Evolutionary conservation across 2,329 filamentous ascomycete species (phyloP).

Genomic region (Berkeleyomyces basicola): DNA sequence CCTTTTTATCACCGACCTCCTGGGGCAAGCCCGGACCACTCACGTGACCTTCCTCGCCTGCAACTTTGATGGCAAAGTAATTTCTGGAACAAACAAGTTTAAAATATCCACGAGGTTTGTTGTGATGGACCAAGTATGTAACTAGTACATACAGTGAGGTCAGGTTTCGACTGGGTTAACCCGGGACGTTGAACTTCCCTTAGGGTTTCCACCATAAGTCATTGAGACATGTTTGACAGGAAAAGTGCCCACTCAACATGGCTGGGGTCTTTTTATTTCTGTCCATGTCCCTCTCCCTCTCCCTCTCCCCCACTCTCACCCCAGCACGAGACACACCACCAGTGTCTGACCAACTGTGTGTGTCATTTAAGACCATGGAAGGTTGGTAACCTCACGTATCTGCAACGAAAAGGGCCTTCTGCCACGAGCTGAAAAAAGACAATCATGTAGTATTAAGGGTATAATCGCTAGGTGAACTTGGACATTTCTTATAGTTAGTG

Average conservation of each 20-base stretch:
- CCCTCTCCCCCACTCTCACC: background rate
- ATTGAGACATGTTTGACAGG: background rate
- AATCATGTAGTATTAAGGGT: background rate
- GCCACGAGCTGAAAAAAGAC: background rate
- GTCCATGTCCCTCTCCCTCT: background rate
- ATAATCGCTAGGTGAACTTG: background rate
- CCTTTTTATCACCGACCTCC: background rate
- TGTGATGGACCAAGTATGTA: background rate
- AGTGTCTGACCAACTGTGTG: background rate
- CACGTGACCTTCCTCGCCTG: background rate
- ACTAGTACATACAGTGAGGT: background rate
- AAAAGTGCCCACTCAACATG: background rate
- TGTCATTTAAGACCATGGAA: background rate
- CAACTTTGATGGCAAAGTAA: background rate
- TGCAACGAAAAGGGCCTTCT: background rate
- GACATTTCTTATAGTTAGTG: background rate
- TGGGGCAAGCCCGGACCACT: background rate
- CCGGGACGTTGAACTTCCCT: no score
- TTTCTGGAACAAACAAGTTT: background rate
- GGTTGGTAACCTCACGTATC: background rate
- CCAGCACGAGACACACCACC: background rate
- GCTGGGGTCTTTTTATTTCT: background rate
- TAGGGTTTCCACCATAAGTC: background rate
- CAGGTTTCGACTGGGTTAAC: background rate
- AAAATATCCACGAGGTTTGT: background rate